Percentiles rank a stretch among this genome's conserved stretches.
Evolutionary conservation across 306 rosid species (phyloP).

Genomic region (Cotoneaster glaucophyllus): DNA sequence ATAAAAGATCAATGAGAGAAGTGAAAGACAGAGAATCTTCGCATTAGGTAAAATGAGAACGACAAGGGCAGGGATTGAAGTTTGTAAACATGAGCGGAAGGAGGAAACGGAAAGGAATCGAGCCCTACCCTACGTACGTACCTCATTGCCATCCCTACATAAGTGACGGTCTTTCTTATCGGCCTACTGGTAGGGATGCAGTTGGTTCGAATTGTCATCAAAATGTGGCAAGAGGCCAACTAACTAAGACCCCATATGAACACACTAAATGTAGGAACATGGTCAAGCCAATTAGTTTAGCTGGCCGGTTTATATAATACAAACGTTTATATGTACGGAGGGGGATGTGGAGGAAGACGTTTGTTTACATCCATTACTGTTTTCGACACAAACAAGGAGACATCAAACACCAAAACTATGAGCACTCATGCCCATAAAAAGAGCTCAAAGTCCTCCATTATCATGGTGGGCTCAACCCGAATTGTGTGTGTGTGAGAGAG

Average conservation of each 20-base stretch:
- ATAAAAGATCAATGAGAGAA: no score
- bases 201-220: background rate
- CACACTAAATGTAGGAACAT: slow-evolving; percentile 4
- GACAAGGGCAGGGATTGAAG: background rate
- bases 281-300: background rate
- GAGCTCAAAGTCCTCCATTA: background rate
- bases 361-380: slow-evolving; percentile 6
- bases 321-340: background rate
- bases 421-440: background rate
- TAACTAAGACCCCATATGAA: slow-evolving; percentile 1
- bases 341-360: slow-evolving; percentile 6
- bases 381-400: background rate
- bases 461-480: background rate
- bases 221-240: background rate
- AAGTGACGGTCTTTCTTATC: background rate
- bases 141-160: background rate
- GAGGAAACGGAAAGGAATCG: background rate
- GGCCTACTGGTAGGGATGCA: background rate
- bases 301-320: background rate
- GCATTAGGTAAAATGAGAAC: background rate
- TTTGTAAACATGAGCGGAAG: background rate
- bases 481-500: background rate
- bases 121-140: background rate
- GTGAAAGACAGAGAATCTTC: background rate
- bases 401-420: background rate